Percentiles rank a stretch among this genome's conserved stretches.
phyloP scores from a whole-genome alignment of 2,329 filamentous ascomycete species.

The Epichloe elymi region DNA sequence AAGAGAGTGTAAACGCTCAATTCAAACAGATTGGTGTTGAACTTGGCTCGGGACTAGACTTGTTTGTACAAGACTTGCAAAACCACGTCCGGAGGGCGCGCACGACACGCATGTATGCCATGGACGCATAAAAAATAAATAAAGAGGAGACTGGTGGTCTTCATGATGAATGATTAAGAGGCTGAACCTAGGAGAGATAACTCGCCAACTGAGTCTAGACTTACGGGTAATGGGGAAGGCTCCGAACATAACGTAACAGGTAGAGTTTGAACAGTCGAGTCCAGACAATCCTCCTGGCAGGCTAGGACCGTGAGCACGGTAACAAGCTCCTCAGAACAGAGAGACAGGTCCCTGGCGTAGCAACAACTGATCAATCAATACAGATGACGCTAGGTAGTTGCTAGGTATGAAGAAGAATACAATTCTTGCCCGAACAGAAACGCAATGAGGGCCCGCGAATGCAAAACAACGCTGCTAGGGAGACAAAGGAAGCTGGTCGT shows the following conservation, averaged over 20 bases:
- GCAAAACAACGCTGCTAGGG: background rate
- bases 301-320: background rate
- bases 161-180: background rate
- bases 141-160: background rate
- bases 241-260: slow-evolving; percentile 27
- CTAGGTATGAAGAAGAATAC: background rate
- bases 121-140: background rate
- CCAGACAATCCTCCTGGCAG: background rate
- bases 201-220: slow-evolving; percentile 9
- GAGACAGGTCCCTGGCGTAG: background rate
- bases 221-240: slow-evolving; percentile 27
- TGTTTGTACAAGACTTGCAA: background rate
- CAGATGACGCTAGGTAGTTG: background rate
- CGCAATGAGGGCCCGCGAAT: background rate
- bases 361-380: background rate
- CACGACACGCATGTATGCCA: background rate
- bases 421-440: background rate
- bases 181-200: background rate
- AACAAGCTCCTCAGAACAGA: background rate
- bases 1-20: background rate
- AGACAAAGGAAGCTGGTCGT: background rate
- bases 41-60: background rate
- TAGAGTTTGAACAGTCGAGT: background rate
- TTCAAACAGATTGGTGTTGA: background rate
- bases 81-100: background rate